These are phyloP conservation scores for Closterium sp. DNA, from an alignment of 139 green algal species.

Conservation along the genomic window DNA sequence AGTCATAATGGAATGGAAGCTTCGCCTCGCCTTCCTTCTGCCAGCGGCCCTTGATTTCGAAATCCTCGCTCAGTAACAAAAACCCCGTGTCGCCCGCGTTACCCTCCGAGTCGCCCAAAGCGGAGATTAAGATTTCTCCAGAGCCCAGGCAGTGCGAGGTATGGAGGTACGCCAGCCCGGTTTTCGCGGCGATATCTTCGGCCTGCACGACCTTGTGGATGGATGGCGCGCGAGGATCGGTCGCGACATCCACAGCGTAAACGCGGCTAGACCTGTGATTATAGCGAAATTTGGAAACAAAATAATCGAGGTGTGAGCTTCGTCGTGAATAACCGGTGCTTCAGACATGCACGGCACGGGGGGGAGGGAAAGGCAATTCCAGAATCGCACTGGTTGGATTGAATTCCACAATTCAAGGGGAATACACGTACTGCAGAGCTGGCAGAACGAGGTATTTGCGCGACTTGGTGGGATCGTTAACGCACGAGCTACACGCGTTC, in stretches of 20 bases:
- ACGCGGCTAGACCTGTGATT: conserved; percentile 11
- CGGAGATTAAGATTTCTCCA: conserved; percentile 65
- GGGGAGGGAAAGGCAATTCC: too few species aligned
- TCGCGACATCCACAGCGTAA: conserved; percentile 60
- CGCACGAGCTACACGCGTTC: conserved; percentile 79
- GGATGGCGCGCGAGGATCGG: conserved; percentile 59
- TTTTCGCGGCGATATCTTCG: conserved; percentile 54
- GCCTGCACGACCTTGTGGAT: conserved; percentile 65
- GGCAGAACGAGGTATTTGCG: conserved; percentile 72
- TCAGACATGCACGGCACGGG: too few species aligned
- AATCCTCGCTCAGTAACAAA: conserved; percentile 75
- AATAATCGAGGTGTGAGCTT: neutral
- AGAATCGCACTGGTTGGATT: too few species aligned
- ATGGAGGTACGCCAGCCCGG: conserved; percentile 68
- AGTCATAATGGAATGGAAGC: conserved; percentile 35
- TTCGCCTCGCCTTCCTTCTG: neutral
- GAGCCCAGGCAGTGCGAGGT: conserved; percentile 70
- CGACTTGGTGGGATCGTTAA: conserved; percentile 53
- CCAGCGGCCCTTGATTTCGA: conserved; percentile 49
- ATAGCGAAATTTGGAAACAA: neutral
- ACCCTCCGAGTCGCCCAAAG: conserved; percentile 66
- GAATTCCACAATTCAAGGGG: too few species aligned
- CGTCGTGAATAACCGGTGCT: too few species aligned
- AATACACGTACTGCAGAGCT: conserved; percentile 26
- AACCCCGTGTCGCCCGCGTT: conserved; percentile 65